Percentiles rank a stretch among this genome's conserved stretches.
Evolutionary conservation across 2,329 filamentous ascomycete genomes (phyloP).

Genomic region (Fusarium graminum): DNA sequence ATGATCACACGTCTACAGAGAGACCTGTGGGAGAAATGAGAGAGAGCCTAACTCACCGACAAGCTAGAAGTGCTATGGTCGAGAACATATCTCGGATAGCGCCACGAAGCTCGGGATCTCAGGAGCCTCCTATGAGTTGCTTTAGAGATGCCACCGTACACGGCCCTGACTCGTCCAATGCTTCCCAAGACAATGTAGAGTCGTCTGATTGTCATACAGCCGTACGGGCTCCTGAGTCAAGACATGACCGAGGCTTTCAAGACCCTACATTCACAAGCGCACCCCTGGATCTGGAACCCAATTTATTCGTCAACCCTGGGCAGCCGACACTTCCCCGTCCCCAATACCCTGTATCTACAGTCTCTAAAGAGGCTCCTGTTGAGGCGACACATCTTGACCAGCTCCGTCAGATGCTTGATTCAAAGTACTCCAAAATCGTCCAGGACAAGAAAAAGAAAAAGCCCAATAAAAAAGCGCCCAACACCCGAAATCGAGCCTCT

Average conservation of each 20-base stretch:
- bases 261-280: neutral
- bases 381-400: neutral
- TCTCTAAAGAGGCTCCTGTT: neutral
- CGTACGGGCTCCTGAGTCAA: neutral
- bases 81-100: neutral
- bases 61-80: neutral
- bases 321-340: neutral
- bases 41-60: neutral
- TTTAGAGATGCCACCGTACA: neutral
- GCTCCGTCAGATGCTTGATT: conserved; percentile 21
- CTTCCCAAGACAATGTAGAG: neutral
- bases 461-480: neutral
- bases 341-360: neutral
- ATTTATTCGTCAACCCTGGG: neutral
- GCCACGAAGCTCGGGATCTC: neutral
- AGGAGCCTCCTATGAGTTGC: neutral
- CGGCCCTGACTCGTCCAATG: neutral
- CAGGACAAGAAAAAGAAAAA: conserved; percentile 2
- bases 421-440: conserved; percentile 3
- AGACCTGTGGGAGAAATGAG: neutral
- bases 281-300: neutral
- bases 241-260: neutral
- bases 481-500: neutral
- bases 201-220: neutral
- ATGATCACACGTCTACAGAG: neutral